Conservation (phyloP, 2,329 filamentous ascomycete genomes). For the Aspergillus sp. region DNA sequence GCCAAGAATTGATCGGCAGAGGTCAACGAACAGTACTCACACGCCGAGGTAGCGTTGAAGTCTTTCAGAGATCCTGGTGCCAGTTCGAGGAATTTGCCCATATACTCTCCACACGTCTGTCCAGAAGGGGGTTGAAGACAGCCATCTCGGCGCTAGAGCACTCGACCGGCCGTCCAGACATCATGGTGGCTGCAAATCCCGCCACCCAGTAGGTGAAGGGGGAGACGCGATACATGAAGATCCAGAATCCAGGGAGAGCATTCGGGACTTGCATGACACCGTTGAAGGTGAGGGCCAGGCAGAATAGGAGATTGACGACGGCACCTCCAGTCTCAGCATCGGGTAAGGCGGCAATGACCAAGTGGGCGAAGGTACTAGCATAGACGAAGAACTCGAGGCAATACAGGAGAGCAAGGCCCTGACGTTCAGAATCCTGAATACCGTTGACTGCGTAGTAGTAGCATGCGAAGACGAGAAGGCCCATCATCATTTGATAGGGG, state of each 20-base stretch:
- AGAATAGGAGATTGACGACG: slow-evolving; percentile 69
- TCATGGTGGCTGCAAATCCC: slow-evolving; percentile 65
- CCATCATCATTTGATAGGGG: slow-evolving; percentile 74
- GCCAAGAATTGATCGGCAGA: slow-evolving; percentile 37
- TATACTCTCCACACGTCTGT: slow-evolving; percentile 57
- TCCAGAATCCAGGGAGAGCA: slow-evolving; percentile 66
- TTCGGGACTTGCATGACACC: slow-evolving; percentile 63
- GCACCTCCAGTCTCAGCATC: slow-evolving; percentile 69
- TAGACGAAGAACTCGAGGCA: slow-evolving; percentile 73
- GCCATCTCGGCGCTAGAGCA: slow-evolving; percentile 69
- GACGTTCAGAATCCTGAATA: slow-evolving; percentile 60
- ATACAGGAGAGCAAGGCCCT: slow-evolving; percentile 73
- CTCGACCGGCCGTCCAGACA: slow-evolving; percentile 61
- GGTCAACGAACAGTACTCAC: slow-evolving; percentile 43
- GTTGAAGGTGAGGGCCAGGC: slow-evolving; percentile 75
- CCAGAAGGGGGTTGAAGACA: slow-evolving; percentile 56
- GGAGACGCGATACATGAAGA: slow-evolving; percentile 58
- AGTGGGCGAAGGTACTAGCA: slow-evolving; percentile 73
- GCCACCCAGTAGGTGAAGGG: slow-evolving; percentile 46
- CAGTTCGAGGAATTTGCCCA: slow-evolving; percentile 45
- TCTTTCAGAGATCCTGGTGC: slow-evolving; percentile 54
- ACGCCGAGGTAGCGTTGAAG: slow-evolving; percentile 43
- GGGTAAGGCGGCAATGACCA: slow-evolving; percentile 71
- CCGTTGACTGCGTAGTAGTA: slow-evolving; percentile 78
- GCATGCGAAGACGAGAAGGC: slow-evolving; percentile 68